A percentile compares a stretch with the other conserved stretches of the same genome.
Conservation (phyloP, 495 filamentous ascomycete species). For the Evernia prunastri region DNA sequence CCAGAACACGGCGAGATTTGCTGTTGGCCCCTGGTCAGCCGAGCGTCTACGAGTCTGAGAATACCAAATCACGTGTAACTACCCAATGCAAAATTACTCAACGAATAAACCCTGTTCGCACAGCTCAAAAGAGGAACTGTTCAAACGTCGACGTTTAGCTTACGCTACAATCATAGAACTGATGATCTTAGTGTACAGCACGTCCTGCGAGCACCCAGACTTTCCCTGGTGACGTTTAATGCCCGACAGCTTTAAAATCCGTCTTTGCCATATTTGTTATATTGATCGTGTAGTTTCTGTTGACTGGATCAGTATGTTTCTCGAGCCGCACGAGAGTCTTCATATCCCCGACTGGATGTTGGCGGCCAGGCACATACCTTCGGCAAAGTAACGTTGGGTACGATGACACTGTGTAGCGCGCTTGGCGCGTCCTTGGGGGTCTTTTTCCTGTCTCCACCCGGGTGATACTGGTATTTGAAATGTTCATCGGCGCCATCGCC, state of each 20-base stretch:
- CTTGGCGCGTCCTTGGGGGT: constrained; percentile 83
- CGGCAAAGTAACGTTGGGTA: constrained; percentile 87
- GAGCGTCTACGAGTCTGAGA: not conserved
- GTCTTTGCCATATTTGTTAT: constrained; percentile 99
- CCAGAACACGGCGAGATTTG: not conserved
- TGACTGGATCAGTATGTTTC: constrained; percentile 10
- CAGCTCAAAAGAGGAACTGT: not conserved
- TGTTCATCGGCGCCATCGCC: constrained; percentile 44
- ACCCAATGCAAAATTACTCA: not conserved
- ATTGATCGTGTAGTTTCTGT: constrained; percentile 84
- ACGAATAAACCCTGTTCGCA: too few relatives aligned
- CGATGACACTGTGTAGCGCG: constrained; percentile 86
- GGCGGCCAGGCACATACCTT: constrained; percentile 48
- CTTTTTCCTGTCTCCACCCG: constrained; percentile 71
- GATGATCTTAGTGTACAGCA: constrained; percentile 14
- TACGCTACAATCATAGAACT: constrained; percentile 3
- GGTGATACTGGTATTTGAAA: constrained; percentile 90
- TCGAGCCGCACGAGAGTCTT: not conserved
- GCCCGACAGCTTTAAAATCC: constrained; percentile 18
- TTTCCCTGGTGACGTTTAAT: not conserved
- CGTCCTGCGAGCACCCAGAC: not conserved
- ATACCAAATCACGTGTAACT: not conserved
- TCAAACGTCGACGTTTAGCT: too few relatives aligned
- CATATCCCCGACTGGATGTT: not conserved
- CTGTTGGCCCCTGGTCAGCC: not conserved